Evolutionary conservation across 345 rosid species (phyloP), one percentile per base, ranked within the genome.

Genomic region (Xanthoceras sorbifolium): DNA sequence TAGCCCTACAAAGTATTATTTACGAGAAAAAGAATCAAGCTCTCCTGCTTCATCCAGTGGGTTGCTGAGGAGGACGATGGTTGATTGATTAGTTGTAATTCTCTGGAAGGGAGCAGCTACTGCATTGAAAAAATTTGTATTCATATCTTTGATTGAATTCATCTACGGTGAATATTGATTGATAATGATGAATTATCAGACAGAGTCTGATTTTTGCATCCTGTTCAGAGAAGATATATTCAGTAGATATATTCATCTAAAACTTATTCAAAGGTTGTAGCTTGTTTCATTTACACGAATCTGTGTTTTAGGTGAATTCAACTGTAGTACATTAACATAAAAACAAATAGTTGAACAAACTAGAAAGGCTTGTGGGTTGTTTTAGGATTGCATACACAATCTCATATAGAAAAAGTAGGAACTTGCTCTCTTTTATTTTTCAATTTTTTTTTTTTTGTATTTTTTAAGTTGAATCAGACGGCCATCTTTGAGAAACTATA

Each of bases 61-160:
- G 31, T 17, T 54, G 48, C 44, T 46, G 32, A 11, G 32, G 9
- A 42, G 64, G 34, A 11, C 25, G 6, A 42, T 69, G 46, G n/a
- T 18, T 68, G 72, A 26, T 25, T 44, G 36, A 26, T 25, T 44
- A 23, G 34, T 28, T 17, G 3, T 48, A 18, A 46, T 28, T 54
- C 46, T 32, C 31, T 20, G 23, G 9, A 54, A 5, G 26, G 12
- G 20, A 11, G 46, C 3, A n/a, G 74, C 28, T 54, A 20, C 15
- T 1, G 9, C 18, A 31, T 18, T 50, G 46, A 36, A 0, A 20
- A 36, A 0, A 20, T 22, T 66, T n/a, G 17, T 32, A 38, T 6
- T 15, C 20, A 4, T 57, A 69, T 73, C n/a, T 20, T n/a, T 74
- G 34, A 25, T 67, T 55, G 31, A 67, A 59, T 62, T 67, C 69